Evolutionary conservation across 306 rosid genomes (phyloP), one percentile per base, ranked within the genome.

Genomic region (Amphicarpaea edgeworthii): DNA sequence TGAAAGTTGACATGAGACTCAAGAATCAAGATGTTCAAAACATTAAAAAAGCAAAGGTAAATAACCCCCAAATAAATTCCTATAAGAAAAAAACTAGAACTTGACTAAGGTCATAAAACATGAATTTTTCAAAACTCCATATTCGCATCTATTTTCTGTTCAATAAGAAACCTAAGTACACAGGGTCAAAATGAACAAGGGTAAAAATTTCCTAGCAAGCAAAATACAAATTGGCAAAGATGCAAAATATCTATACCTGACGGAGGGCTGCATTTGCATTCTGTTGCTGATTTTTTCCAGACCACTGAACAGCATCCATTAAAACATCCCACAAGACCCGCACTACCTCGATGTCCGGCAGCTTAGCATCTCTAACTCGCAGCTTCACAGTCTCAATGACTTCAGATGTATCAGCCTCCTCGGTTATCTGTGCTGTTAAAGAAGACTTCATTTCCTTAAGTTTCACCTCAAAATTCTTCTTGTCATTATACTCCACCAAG

Each of bases 271-370:
- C 59, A 85, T 96, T 93, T 58, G 99, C 99, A 85, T 96, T 96
- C 85, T 96, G 99, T 70, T 96, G 99, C 93, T 96, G 99, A 76
- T 96, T 96, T 86, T 96, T 96, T 46, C 99, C 99, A 7, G 99
- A 96, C 99, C 99, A 96, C 93, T 96, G 99, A 72, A 96, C 99
- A 72, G 99, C 99, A 81, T 96, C 99, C 99, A 96, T 96, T 68
- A 96, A 84, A 80, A 96, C 93, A 78, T 96, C 99, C 98, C 99
- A 96, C 83, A 93, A 49, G 66, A 96, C 79, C 15, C 97, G 83
- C 64, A 96, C 98, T 60, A 88, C 82, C 83, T 90, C 99, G 34
- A 65, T 55, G 12, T 92, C 99, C 0, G 99, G 99, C 78, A 96
- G 79, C 73, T 93, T 96, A 30, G 99, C 99, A 83, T 96, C 99